Conservation (phyloP, 2,329 filamentous ascomycete species). For the Hypoxylon sp. region DNA sequence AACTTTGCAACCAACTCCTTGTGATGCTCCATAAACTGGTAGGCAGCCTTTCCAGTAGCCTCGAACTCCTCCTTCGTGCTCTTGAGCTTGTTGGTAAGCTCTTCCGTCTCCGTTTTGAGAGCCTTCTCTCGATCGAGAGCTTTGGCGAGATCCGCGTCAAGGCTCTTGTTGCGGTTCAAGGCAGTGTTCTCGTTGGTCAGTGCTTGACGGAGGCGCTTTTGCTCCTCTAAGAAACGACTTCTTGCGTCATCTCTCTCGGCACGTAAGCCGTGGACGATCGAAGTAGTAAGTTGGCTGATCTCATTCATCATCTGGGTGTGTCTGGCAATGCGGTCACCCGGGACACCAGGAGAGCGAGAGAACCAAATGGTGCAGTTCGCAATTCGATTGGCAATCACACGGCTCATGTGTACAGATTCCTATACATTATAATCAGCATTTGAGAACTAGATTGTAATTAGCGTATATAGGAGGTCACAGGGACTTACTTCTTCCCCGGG, state of each 20-base stretch:
- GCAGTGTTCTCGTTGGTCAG: conserved; percentile 14
- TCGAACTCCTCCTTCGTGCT: conserved; percentile 20
- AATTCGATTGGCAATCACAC: conserved; percentile 28
- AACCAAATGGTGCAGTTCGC: conserved; percentile 37
- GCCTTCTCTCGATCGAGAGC: conserved; percentile 26
- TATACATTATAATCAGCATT: conserved; percentile 13
- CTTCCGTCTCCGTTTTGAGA: conserved; percentile 30
- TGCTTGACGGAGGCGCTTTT: conserved; percentile 22
- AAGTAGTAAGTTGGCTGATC: conserved; percentile 34
- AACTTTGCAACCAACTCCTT: conserved; percentile 27
- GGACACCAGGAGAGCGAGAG: conserved; percentile 34
- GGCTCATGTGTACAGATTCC: conserved; percentile 15
- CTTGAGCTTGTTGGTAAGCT: conserved; percentile 19
- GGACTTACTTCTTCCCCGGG: conserved; percentile 24
- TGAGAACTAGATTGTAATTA: background rate
- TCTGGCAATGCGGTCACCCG: conserved; percentile 18
- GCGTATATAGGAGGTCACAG: background rate
- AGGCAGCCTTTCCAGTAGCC: conserved; percentile 15
- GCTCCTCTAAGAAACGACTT: conserved; percentile 12
- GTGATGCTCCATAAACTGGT: conserved; percentile 37
- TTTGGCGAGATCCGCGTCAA: conserved; percentile 9
- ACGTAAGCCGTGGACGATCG: conserved; percentile 20
- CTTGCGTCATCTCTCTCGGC: conserved; percentile 32
- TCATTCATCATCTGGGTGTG: conserved; percentile 35
- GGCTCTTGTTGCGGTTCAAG: conserved; percentile 7